Percentiles rank a stretch among this genome's conserved stretches.
Conservation (phyloP, 768 basidiomycete species). For the Peribolospora kevripleyi region DNA sequence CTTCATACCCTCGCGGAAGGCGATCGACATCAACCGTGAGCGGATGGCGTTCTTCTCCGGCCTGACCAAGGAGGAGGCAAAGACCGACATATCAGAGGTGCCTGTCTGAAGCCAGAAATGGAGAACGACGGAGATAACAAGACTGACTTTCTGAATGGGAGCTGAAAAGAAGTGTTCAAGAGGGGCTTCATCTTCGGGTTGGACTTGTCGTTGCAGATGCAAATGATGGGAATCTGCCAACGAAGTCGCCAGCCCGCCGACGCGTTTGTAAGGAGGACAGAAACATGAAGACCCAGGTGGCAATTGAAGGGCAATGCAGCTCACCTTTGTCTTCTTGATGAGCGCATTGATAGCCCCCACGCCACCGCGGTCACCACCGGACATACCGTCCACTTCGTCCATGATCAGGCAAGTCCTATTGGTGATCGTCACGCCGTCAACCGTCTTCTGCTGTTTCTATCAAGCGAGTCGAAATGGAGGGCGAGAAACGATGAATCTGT, state of each 20-base stretch:
- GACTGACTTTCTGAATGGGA: conserved; percentile 52
- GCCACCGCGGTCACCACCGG: conserved; percentile 85
- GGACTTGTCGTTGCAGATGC: conserved; percentile 75
- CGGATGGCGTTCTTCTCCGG: conserved; percentile 53
- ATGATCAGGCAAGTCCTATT: conserved; percentile 74
- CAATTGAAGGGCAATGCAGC: not conserved
- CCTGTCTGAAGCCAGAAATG: fast-evolving
- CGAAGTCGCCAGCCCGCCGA: not conserved
- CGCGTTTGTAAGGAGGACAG: not conserved
- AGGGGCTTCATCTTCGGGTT: conserved; percentile 85
- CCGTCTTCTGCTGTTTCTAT: conserved; percentile 30
- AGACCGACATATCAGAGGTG: not conserved
- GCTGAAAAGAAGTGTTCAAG: conserved; percentile 38
- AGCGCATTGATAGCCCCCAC: conserved; percentile 76
- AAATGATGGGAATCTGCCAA: conserved; percentile 72
- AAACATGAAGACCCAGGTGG: not conserved
- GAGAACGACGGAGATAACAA: not conserved
- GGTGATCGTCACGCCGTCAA: conserved; percentile 47
- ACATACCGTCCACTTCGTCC: conserved; percentile 99
- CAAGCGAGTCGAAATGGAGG: not conserved
- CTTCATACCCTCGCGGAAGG: conserved; percentile 82
- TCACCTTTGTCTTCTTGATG: conserved; percentile 75
- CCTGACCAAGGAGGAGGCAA: conserved; percentile 22
- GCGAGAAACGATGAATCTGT: not conserved
- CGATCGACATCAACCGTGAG: conserved; percentile 64